Base-by-base conservation (phyloP, 2,329 filamentous ascomycete genomes). In the Diplodia corticola region DNA sequence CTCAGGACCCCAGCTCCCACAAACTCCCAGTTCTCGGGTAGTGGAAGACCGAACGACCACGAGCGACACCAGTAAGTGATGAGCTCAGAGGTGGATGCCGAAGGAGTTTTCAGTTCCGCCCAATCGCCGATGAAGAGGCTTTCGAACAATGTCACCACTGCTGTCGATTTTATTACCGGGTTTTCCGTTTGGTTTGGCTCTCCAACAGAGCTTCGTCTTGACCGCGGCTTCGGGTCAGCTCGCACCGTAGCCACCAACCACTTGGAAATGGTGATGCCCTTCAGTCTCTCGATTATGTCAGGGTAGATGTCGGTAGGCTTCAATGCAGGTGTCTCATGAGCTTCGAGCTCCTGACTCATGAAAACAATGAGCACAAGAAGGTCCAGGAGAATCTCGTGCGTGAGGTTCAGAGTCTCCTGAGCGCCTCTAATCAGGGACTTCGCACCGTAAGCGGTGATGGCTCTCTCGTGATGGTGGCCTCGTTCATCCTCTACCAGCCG, bases 331-430 rank as follows among this genome's bases (percentile, higher is more conserved):
- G 91, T 86, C 48, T 92, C 88, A 49, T 89, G 88, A 69, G 88
- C 86, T 67, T 93, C 90, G 63, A 91, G 86, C 73, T 95, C 92
- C 46, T 89, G 89, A 75, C 95, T 90, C 84, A 98, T 90, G 76
- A 97, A 93, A 10, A 95, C 85, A 17, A 96, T 83, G 6, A 99
- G 84, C 2, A 95, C 84, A 2, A 98, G 81, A 67, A 98, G 86
- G 73, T 94, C 92, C 69, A 96, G 88, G 60, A 96, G 87, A 9
- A 95, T 82, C 67, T 87, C 87, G 79, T 88, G 89, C 67, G 91
- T 89, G 35, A 91, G 79, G 60, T 90, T 84, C 6, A 95, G 85
- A 13, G 86, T 89, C 74, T 98, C 93, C 73, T 94, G 90, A 0
- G 91, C 88, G 6, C 92, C 89, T 68, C 88, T 89, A 12, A 96